phyloP scores from a whole-genome alignment of 352 stramenopile genomes.

The Globisporangium carolinianum region DNA sequence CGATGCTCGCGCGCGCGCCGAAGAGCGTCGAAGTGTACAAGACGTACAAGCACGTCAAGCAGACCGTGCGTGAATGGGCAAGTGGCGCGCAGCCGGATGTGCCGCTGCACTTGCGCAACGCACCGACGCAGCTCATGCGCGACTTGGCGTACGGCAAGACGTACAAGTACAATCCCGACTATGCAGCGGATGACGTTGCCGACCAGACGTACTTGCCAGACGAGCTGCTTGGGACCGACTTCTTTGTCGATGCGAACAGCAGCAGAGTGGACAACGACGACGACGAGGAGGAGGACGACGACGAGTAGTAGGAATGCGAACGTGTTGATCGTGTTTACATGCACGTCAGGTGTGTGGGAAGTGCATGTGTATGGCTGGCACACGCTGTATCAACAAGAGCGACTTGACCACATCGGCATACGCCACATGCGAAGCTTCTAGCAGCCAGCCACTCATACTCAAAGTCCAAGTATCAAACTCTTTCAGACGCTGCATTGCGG shows the following conservation, averaged over 20 bases:
- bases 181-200: slow-evolving; percentile 48
- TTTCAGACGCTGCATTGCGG: slow-evolving; percentile 9
- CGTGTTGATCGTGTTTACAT: too few species aligned
- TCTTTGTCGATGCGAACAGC: too few species aligned
- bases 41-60: slow-evolving; percentile 76
- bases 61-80: slow-evolving; percentile 47
- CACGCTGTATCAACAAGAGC: too few species aligned
- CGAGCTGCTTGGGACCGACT: slow-evolving; percentile 20
- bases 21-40: slow-evolving; percentile 84
- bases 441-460: too few species aligned
- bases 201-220: slow-evolving; percentile 83
- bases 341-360: too few species aligned
- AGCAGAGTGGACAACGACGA: too few species aligned
- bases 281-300: too few species aligned
- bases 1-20: slow-evolving; percentile 66
- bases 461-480: too few species aligned
- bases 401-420: too few species aligned
- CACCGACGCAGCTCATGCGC: slow-evolving; percentile 74
- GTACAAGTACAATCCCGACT: slow-evolving; percentile 84
- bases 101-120: slow-evolving; percentile 76
- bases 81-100: slow-evolving; percentile 59
- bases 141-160: slow-evolving; percentile 67
- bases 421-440: too few species aligned
- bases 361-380: too few species aligned
- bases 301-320: too few species aligned